Conservation (phyloP, 352 stramenopile genomes). For the Phytophthora pini region DNA sequence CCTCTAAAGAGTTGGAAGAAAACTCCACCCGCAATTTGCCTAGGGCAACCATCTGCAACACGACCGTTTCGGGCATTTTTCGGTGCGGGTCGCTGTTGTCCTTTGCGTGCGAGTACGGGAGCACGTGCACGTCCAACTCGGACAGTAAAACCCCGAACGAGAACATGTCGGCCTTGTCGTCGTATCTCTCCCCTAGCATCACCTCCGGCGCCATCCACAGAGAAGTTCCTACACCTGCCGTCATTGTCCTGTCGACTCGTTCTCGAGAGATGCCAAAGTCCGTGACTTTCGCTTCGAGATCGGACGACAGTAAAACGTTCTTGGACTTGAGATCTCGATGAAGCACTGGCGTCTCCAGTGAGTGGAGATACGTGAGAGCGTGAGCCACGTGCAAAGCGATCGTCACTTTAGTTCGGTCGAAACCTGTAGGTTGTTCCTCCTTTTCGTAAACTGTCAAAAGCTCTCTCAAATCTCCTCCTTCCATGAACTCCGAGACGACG, state of each 20-base stretch:
- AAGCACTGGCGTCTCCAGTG: constrained; percentile 9
- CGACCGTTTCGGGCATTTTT: constrained; percentile 10
- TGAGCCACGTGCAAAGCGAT: constrained; percentile 47
- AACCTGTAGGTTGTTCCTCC: constrained; percentile 20
- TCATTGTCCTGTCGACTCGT: constrained; percentile 35
- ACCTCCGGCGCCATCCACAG: constrained; percentile 44
- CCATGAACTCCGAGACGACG: constrained; percentile 50
- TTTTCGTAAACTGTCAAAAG: constrained; percentile 27
- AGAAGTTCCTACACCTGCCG: constrained; percentile 29
- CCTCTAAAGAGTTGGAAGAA: constrained; percentile 17
- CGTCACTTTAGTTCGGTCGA: constrained; percentile 44
- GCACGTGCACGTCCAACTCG: constrained; percentile 32
- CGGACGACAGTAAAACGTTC: constrained; percentile 27
- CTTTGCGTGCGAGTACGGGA: constrained; percentile 35
- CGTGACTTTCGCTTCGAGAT: constrained; percentile 45
- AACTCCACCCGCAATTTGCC: constrained; percentile 37
- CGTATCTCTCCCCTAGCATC: constrained; percentile 29
- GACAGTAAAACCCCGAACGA: constrained; percentile 25
- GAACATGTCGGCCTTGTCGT: constrained; percentile 21
- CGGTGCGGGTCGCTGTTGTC: constrained; percentile 3
- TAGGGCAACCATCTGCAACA: constrained; percentile 31
- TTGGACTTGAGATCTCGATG: constrained; percentile 24
- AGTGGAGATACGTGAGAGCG: constrained; percentile 36
- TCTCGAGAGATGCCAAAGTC: constrained; percentile 47
- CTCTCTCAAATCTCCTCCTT: constrained; percentile 45